Evolutionary conservation across 352 stramenopile species (phyloP).

Genomic region (Thalassiosira exigua): DNA sequence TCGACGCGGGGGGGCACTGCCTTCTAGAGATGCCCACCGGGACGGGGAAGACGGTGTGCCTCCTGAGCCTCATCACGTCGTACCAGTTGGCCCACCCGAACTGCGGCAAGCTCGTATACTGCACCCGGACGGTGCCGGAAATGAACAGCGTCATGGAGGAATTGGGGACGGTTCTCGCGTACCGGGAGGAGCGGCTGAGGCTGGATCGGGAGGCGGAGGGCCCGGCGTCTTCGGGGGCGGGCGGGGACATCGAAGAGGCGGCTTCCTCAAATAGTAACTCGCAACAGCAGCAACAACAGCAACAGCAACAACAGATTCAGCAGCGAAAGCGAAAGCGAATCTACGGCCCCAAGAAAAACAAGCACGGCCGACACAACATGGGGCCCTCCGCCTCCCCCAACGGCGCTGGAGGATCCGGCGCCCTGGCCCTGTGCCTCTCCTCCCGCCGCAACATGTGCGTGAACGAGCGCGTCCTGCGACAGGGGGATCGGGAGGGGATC

Average conservation of each 20-base stretch:
- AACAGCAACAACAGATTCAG: not conserved
- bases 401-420: conserved; percentile 72
- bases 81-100: conserved; percentile 93
- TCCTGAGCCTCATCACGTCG: conserved; percentile 96
- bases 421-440: conserved; percentile 86
- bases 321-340: conserved; percentile 48
- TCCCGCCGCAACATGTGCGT: conserved; percentile 98
- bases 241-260: too few species aligned
- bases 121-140: conserved; percentile 98
- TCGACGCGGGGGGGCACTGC: conserved; percentile 96
- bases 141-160: conserved; percentile 97
- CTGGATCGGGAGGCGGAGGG: conserved; percentile 25
- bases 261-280: not conserved
- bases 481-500: conserved; percentile 95
- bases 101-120: conserved; percentile 98
- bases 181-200: conserved; percentile 75
- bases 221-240: not conserved
- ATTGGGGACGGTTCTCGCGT: conserved; percentile 93
- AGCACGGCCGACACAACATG: conserved; percentile 43
- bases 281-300: not conserved
- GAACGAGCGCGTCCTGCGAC: conserved; percentile 93
- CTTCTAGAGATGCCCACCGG: conserved; percentile 96
- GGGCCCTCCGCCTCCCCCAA: conserved; percentile 62
- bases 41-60: conserved; percentile 79
- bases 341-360: conserved; percentile 41